Evolutionary conservation across 805 yeast species (phyloP).

Genomic region (Zygosaccharomyces kombuchaensis): DNA sequence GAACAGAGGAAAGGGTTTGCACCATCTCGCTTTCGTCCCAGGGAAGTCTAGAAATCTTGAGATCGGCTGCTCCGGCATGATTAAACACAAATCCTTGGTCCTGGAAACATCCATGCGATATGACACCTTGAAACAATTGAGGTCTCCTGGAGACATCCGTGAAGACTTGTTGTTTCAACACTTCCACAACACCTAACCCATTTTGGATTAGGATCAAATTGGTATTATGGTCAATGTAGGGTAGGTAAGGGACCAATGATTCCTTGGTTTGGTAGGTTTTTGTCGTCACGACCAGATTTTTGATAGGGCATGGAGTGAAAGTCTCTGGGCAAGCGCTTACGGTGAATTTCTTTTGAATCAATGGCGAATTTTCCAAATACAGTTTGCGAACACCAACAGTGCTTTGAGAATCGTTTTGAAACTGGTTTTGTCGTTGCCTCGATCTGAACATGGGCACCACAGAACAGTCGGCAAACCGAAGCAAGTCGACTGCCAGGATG

Average conservation of each 20-base stretch:
- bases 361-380: conserved; percentile 17
- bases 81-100: conserved; percentile 42
- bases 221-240: conserved; percentile 47
- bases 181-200: conserved; percentile 78
- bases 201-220: conserved; percentile 75
- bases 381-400: conserved; percentile 26
- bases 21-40: conserved; percentile 25
- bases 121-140: conserved; percentile 65
- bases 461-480: conserved; percentile 19
- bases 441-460: conserved; percentile 34
- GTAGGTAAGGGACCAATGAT: conserved; percentile 56
- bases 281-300: conserved; percentile 67
- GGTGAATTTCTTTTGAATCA: conserved; percentile 10
- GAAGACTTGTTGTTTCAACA: conserved; percentile 52
- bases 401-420: conserved; percentile 18
- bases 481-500: conserved; percentile 28
- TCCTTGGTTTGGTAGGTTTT: conserved; percentile 69
- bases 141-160: conserved; percentile 49
- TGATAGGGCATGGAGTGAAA: conserved; percentile 35
- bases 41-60: conserved; percentile 58
- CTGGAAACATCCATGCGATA: conserved; percentile 77
- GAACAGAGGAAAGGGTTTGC: conserved; percentile 18
- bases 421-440: conserved; percentile 21
- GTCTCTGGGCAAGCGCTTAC: conserved; percentile 24
- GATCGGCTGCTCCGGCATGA: conserved; percentile 71